These are phyloP conservation scores for Lachancea dasiensis DNA, from an alignment of 805 yeast genomes.

Conservation along the genomic window DNA sequence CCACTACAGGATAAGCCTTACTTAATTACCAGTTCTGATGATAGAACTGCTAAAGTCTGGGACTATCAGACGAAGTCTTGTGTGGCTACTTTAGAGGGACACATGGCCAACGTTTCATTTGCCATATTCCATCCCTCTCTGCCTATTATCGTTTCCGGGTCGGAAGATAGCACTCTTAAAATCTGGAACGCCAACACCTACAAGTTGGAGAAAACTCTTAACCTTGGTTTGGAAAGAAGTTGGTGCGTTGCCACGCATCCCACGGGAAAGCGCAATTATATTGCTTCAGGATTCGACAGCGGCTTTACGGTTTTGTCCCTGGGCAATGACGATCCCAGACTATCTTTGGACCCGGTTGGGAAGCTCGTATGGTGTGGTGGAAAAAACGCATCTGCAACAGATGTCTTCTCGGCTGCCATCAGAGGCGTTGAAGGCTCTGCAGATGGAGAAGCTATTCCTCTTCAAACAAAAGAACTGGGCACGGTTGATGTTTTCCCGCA, in stretches of 20 bases:
- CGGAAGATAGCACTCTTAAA: conserved; percentile 92
- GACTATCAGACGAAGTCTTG: conserved; percentile 96
- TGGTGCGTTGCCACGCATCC: conserved; percentile 87
- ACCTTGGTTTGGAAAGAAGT: conserved; percentile 88
- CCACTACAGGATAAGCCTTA: conserved; percentile 98
- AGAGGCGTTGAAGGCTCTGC: conserved; percentile 60
- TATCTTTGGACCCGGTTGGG: conserved; percentile 90
- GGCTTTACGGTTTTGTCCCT: conserved; percentile 85
- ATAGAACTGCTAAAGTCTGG: conserved; percentile 83
- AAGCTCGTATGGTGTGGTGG: conserved; percentile 75
- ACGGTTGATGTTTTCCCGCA: conserved; percentile 89
- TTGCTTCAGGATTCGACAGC: conserved; percentile 92
- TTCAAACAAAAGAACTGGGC: conserved; percentile 89
- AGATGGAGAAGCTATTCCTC: conserved; percentile 75
- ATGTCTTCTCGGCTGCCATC: conserved; percentile 77
- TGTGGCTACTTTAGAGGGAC: conserved; percentile 93
- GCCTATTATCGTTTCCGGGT: conserved; percentile 90
- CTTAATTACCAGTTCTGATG: conserved; percentile 86
- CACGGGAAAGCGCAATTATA: conserved; percentile 56
- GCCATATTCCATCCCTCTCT: conserved; percentile 98
- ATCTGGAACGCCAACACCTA: conserved; percentile 95
- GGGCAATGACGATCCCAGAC: conserved; percentile 91
- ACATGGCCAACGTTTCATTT: conserved; percentile 88
- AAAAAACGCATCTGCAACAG: conserved; percentile 60
- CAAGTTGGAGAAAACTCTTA: conserved; percentile 85